Evolutionary conservation across 2,329 filamentous ascomycete species (phyloP).

Genomic region (Talaromyces sp.): DNA sequence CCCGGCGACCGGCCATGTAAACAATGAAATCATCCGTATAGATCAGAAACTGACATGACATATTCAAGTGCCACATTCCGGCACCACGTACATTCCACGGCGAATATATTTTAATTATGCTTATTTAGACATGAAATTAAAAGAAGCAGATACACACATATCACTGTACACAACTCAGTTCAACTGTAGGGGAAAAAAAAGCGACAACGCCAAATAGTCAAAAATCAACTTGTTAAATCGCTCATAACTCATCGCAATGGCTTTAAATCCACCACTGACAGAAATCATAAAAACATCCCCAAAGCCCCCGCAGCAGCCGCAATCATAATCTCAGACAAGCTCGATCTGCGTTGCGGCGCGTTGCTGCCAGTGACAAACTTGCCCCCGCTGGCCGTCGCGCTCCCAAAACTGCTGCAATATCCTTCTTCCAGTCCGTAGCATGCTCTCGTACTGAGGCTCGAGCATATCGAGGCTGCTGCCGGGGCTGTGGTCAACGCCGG

Average conservation of each 20-base stretch:
- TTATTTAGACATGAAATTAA: background rate
- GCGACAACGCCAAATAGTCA: background rate
- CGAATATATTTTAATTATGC: background rate
- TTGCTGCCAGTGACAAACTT: slow-evolving; percentile 16
- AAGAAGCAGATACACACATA: background rate
- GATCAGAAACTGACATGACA: too few species aligned
- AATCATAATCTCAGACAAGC: slow-evolving; percentile 37
- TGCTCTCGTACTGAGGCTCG: slow-evolving; percentile 41
- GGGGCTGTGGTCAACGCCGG: slow-evolving; percentile 38
- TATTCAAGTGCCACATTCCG: background rate
- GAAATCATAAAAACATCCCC: slow-evolving; percentile 37
- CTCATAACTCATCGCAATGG: background rate
- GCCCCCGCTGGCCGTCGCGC: slow-evolving; percentile 20
- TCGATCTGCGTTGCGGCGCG: slow-evolving; percentile 26
- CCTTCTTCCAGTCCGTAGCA: slow-evolving; percentile 46
- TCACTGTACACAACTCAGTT: background rate
- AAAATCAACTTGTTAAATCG: background rate
- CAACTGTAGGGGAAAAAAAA: background rate
- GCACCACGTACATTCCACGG: background rate
- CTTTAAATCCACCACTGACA: background rate
- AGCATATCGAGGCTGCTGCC: slow-evolving; percentile 40
- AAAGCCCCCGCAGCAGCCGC: slow-evolving; percentile 43
- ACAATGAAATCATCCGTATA: background rate
- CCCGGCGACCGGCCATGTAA: slow-evolving; percentile 11
- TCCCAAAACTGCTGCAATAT: slow-evolving; percentile 40